Percentiles rank a stretch among this genome's conserved stretches.
Evolutionary conservation across 768 basidiomycete species (phyloP).

Genomic region (Amanita exitialis): DNA sequence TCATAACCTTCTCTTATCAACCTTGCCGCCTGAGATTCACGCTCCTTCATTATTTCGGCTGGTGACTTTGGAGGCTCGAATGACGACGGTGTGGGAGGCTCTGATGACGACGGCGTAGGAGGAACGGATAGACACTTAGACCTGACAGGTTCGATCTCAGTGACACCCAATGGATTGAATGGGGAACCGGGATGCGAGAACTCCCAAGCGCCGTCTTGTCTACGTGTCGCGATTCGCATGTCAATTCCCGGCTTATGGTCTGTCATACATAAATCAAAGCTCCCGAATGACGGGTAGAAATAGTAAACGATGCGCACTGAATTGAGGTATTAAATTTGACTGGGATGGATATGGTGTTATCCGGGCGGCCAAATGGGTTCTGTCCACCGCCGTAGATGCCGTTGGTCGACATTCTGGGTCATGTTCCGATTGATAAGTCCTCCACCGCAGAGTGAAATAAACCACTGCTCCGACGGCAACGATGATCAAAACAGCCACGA

Average conservation of each 20-base stretch:
- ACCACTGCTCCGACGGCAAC: background rate
- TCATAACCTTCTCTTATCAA: slow-evolving; percentile 7
- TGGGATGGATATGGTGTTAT: slow-evolving; percentile 1
- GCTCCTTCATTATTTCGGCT: slow-evolving; percentile 5
- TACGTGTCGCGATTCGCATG: slow-evolving; percentile 48
- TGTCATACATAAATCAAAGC: slow-evolving; percentile 10
- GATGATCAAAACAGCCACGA: background rate
- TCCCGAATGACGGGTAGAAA: background rate
- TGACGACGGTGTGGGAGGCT: slow-evolving; percentile 13
- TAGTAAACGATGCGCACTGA: background rate
- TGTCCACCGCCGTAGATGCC: slow-evolving; percentile 1
- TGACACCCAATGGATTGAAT: slow-evolving; percentile 28
- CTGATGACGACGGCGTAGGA: slow-evolving; percentile 13
- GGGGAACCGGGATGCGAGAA: slow-evolving; percentile 33
- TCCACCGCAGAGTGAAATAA: background rate
- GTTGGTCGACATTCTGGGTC: background rate
- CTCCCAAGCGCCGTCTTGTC: slow-evolving; percentile 46
- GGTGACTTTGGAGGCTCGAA: slow-evolving; percentile 4
- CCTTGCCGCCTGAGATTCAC: slow-evolving; percentile 5
- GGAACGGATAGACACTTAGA: slow-evolving; percentile 3
- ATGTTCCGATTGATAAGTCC: background rate
- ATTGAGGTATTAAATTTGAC: background rate
- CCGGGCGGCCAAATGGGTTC: background rate
- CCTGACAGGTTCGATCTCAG: slow-evolving; percentile 19
- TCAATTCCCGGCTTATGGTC: slow-evolving; percentile 42